Percentiles rank a stretch among this genome's conserved stretches.
These are phyloP conservation scores for Quercus parvula DNA, from an alignment of 306 rosid genomes.

Conservation along the genomic window DNA sequence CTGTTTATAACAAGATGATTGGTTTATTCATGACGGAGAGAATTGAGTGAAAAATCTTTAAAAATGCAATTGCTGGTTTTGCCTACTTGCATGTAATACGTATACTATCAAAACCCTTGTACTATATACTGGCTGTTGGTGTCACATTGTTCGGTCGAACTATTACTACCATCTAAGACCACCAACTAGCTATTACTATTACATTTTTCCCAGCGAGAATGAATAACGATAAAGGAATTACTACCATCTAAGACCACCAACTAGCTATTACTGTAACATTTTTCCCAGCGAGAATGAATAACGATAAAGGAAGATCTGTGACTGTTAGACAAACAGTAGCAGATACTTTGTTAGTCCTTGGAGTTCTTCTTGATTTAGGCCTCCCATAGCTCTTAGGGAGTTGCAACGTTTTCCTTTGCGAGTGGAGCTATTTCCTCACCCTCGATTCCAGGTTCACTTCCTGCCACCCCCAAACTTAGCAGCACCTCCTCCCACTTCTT, in stretches of 20 bases:
- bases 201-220: no score
- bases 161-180: no score
- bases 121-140: neutral
- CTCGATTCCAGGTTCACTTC: slow-evolving; percentile 55
- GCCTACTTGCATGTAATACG: no score
- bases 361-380: neutral
- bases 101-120: no score
- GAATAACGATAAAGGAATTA: neutral
- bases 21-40: no score
- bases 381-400: slow-evolving; percentile 37
- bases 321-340: neutral
- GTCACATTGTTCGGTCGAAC: neutral
- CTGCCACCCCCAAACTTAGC: slow-evolving; percentile 56
- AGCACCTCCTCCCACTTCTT: slow-evolving; percentile 75
- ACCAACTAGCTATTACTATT: no score
- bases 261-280: no score
- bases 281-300: neutral
- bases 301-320: neutral
- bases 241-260: no score
- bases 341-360: neutral
- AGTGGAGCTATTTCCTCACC: slow-evolving; percentile 81
- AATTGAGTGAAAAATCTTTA: no score
- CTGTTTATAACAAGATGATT: no score
- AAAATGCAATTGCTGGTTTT: no score
- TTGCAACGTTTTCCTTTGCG: slow-evolving; percentile 64